A percentile compares a stretch with the other conserved stretches of the same genome.
Conservation (phyloP, 1,284 basidiomycete species). For the Rhizopogon hawkerae region DNA sequence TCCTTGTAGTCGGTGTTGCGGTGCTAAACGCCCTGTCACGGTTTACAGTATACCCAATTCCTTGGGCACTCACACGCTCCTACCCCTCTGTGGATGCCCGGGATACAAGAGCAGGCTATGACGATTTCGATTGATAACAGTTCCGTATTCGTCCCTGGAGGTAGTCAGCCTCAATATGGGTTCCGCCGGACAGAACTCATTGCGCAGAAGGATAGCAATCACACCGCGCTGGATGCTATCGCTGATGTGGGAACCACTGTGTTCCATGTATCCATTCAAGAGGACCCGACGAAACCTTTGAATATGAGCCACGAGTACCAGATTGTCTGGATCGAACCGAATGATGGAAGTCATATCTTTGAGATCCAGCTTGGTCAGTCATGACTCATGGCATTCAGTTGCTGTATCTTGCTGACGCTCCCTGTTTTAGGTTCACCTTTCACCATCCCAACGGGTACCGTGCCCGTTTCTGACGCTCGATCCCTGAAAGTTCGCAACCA, state of each 20-base stretch:
- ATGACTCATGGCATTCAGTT: neutral
- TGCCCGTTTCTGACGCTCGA: conserved; percentile 34
- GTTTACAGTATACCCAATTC: conserved; percentile 39
- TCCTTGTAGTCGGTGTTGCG: neutral
- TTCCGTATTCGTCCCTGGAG: conserved; percentile 51
- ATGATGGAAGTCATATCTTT: conserved; percentile 50
- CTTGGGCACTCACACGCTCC: conserved; percentile 31
- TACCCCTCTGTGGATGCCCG: conserved; percentile 40
- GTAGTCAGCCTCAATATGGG: conserved; percentile 45
- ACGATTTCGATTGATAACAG: conserved; percentile 48
- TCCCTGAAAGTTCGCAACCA: conserved; percentile 48
- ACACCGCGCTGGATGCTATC: conserved; percentile 30
- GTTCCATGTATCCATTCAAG: conserved; percentile 49
- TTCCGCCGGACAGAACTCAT: conserved; percentile 55
- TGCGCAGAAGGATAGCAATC: conserved; percentile 36
- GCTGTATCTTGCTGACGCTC: neutral
- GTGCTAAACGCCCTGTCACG: conserved; percentile 3
- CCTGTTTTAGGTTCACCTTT: conserved; percentile 41
- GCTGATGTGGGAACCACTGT: conserved; percentile 40
- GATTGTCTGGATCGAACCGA: conserved; percentile 53
- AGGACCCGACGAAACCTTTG: conserved; percentile 36
- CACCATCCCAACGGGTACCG: conserved; percentile 37
- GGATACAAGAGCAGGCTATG: conserved; percentile 36
- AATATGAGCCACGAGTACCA: conserved; percentile 55
- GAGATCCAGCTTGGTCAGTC: conserved; percentile 44